Evolutionary conservation across 306 rosid species (phyloP).

Genomic region (Cicer arietinum): DNA sequence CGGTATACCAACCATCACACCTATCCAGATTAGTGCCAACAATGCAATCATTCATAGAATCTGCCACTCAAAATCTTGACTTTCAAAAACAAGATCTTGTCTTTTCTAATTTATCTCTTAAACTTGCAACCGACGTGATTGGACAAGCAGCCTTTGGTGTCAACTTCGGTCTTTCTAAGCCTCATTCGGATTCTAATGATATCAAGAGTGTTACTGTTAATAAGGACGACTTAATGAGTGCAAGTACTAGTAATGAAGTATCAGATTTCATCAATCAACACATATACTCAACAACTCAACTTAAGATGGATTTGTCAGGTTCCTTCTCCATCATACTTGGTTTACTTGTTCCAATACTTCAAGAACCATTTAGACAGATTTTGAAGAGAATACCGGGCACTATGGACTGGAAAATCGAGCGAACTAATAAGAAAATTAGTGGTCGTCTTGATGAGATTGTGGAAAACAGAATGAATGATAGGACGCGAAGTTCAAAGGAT

Average conservation of each 20-base stretch:
- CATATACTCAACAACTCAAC: constrained; percentile 82
- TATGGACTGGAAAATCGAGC: constrained; percentile 89
- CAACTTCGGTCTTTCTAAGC: constrained; percentile 72
- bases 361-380: constrained; percentile 84
- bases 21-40: constrained; percentile 75
- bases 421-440: constrained; percentile 56
- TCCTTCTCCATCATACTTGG: constrained; percentile 90
- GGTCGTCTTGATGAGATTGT: constrained; percentile 79
- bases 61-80: constrained; percentile 73
- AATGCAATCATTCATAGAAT: constrained; percentile 80
- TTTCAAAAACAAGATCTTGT: constrained; percentile 54
- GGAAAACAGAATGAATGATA: constrained; percentile 63
- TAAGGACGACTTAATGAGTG: neutral
- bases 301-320: constrained; percentile 93
- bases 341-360: constrained; percentile 73
- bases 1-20: constrained; percentile 84
- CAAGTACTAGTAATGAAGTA: constrained; percentile 50
- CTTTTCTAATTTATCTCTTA: constrained; percentile 77
- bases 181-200: constrained; percentile 50
- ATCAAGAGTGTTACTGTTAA: constrained; percentile 29
- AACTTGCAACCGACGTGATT: constrained; percentile 77
- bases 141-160: constrained; percentile 96
- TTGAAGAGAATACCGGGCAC: constrained; percentile 86
- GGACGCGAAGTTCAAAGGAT: constrained; percentile 63
- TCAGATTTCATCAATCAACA: constrained; percentile 83